These are phyloP conservation scores for Nissolia schottii DNA, from an alignment of 306 rosid species.

Conservation along the genomic window DNA sequence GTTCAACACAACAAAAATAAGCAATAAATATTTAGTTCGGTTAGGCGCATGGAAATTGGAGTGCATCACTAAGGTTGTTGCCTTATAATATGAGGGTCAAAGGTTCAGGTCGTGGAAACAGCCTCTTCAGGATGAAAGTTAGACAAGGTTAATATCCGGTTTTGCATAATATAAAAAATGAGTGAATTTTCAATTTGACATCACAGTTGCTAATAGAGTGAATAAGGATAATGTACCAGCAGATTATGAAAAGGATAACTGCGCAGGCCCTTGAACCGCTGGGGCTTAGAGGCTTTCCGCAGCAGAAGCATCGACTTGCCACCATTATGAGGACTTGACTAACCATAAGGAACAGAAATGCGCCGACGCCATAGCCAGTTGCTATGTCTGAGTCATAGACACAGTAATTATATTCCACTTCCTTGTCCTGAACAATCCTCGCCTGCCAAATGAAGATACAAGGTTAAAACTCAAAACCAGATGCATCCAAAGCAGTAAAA, in stretches of 20 bases:
- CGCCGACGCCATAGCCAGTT: constrained; percentile 93
- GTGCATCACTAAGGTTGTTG: too few relatives aligned
- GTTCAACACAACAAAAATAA: neutral
- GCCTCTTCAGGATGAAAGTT: too few relatives aligned
- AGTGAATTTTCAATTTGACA: neutral
- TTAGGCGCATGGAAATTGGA: neutral
- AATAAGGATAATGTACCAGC: constrained; percentile 63
- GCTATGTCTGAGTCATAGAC: constrained; percentile 76
- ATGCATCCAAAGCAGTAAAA: neutral
- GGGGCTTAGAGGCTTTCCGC: constrained; percentile 82
- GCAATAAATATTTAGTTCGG: neutral
- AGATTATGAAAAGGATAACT: constrained; percentile 71
- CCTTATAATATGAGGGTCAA: too few relatives aligned
- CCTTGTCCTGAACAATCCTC: constrained; percentile 35
- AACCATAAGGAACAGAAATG: constrained; percentile 75
- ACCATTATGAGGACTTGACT: constrained; percentile 77
- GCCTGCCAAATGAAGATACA: constrained; percentile 52
- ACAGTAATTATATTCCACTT: constrained; percentile 48
- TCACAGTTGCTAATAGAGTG: neutral
- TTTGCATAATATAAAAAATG: neutral
- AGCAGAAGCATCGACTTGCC: constrained; percentile 95
- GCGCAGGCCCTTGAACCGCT: constrained; percentile 94
- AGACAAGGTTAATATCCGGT: neutral
- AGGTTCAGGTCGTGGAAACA: too few relatives aligned
- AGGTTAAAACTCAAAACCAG: neutral